phyloP scores from a whole-genome alignment of 495 filamentous ascomycete species.

The Mycothermus thermophilus region DNA sequence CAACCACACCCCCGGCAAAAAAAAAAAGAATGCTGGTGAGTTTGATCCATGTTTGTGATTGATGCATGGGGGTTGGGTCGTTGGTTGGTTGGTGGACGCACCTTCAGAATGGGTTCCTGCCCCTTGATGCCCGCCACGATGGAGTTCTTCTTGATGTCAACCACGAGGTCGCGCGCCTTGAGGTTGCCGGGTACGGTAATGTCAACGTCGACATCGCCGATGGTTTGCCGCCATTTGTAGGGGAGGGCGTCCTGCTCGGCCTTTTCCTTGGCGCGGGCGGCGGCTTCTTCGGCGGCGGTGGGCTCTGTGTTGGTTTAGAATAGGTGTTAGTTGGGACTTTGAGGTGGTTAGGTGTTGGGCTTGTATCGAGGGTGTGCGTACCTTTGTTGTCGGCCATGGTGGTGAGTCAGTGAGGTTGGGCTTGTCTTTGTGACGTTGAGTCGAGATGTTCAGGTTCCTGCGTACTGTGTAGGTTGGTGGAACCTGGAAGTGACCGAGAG shows the following conservation, averaged over 20 bases:
- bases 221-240: conserved; percentile 97
- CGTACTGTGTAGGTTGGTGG: not conserved
- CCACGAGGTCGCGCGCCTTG: conserved; percentile 70
- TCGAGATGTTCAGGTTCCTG: too few species aligned
- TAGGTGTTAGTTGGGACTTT: conserved; percentile 10
- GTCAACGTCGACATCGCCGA: conserved; percentile 74
- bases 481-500: not conserved
- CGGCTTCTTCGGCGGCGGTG: conserved; percentile 48
- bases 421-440: too few species aligned
- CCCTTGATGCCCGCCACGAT: conserved; percentile 80
- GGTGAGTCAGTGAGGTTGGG: too few species aligned
- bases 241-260: conserved; percentile 84
- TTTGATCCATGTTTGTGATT: not conserved
- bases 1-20: too few species aligned
- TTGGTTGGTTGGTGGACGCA: conserved; percentile 27
- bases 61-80: not conserved
- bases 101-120: conserved; percentile 72
- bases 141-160: conserved; percentile 67
- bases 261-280: conserved; percentile 60
- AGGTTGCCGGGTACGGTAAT: conserved; percentile 60
- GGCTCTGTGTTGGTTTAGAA: conserved; percentile 24
- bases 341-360: not conserved
- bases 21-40: conserved; percentile 1
- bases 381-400: conserved; percentile 23
- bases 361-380: too few species aligned